phyloP scores from a whole-genome alignment of 225 moss, liverwort and hornwort genomes.

The Ulota crispa region DNA sequence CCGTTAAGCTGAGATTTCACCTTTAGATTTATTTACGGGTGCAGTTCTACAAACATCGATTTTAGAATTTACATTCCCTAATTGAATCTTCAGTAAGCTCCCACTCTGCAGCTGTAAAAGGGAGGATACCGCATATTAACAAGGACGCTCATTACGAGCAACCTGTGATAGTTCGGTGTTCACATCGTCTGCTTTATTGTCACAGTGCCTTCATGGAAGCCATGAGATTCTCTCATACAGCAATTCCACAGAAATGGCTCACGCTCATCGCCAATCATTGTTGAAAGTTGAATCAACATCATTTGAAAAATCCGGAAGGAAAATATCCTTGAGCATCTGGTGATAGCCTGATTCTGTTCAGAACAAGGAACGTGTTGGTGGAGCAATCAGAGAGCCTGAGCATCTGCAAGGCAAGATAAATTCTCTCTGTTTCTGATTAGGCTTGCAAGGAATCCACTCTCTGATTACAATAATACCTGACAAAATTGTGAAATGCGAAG shows the following conservation, averaged over 20 bases:
- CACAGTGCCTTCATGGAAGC: background rate
- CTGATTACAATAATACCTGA: background rate
- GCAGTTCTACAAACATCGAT: background rate
- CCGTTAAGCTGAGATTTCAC: background rate
- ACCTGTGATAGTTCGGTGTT: background rate
- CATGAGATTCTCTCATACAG: background rate
- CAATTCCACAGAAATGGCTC: background rate
- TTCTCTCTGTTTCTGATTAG: background rate
- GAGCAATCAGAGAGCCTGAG: background rate
- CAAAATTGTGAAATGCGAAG: background rate
- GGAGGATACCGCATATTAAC: background rate
- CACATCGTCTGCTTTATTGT: background rate
- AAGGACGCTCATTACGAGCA: background rate
- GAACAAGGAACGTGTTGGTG: background rate
- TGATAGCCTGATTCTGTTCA: background rate
- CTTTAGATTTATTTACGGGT: no score
- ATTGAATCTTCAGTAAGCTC: background rate
- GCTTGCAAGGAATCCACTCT: background rate
- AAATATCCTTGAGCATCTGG: background rate
- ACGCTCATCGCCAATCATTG: background rate
- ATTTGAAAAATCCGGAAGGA: background rate
- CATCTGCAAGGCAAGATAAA: background rate
- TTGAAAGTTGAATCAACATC: background rate
- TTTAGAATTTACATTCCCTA: background rate
- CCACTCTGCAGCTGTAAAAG: background rate